A percentile compares a stretch with the other conserved stretches of the same genome.
Conservation (phyloP, 2,329 filamentous ascomycete genomes). For the Beauveria brongniartii region DNA sequence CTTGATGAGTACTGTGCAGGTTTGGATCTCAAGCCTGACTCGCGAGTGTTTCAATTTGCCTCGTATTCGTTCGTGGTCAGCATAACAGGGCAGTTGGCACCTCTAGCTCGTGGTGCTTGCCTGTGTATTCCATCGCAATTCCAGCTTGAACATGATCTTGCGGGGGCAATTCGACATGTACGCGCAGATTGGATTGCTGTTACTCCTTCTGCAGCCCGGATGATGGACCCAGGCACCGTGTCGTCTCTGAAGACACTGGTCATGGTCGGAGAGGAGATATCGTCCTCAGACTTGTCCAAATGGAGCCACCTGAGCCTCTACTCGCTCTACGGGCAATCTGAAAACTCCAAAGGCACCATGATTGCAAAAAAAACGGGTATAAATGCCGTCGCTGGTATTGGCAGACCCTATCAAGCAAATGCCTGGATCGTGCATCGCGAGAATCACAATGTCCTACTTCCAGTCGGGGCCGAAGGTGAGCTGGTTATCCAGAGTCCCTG, state of each 20-base stretch:
- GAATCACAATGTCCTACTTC: neutral
- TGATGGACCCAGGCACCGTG: neutral
- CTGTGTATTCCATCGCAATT: neutral
- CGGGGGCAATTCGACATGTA: neutral
- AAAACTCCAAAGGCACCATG: conserved; percentile 6
- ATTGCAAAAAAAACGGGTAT: neutral
- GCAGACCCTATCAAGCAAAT: neutral
- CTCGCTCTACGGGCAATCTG: conserved; percentile 3
- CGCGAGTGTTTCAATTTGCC: neutral
- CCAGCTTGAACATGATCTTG: neutral
- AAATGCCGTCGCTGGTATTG: neutral
- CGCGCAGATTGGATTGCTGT: neutral
- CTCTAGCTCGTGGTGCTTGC: neutral
- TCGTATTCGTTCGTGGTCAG: conserved; percentile 3
- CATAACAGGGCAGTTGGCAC: neutral
- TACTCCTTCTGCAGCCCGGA: neutral
- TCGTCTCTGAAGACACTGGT: neutral
- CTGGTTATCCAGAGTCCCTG: neutral
- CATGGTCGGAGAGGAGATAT: conserved; percentile 2
- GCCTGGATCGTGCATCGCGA: conserved; percentile 3
- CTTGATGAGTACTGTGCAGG: neutral
- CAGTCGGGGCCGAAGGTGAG: neutral
- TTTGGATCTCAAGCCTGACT: neutral
- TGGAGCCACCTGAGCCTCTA: conserved; percentile 1
- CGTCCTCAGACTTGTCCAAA: neutral